phyloP scores from a whole-genome alignment of 345 rosid species.

The Anacardium occidentale region DNA sequence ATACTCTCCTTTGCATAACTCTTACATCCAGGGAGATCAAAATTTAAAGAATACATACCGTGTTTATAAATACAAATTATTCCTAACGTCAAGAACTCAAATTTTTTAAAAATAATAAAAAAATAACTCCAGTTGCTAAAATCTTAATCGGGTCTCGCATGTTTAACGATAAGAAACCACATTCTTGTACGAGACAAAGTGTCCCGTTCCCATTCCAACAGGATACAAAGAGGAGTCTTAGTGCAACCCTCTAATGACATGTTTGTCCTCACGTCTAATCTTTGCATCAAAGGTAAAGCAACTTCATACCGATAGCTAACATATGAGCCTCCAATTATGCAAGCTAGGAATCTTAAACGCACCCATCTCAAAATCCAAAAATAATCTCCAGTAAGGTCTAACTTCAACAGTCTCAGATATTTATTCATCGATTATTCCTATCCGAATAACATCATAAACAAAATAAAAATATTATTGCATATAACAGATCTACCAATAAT shows the following conservation, averaged over 20 bases:
- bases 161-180: not conserved
- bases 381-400: not conserved
- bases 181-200: too few relatives aligned
- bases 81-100: not conserved
- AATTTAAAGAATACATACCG: too few relatives aligned
- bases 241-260: not conserved
- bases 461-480: not conserved
- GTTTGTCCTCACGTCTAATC: not conserved
- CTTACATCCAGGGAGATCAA: too few relatives aligned
- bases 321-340: not conserved
- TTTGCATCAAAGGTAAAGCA: not conserved
- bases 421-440: not conserved
- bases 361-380: not conserved
- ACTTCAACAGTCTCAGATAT: not conserved
- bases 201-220: too few relatives aligned
- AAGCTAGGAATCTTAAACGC: not conserved
- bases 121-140: not conserved
- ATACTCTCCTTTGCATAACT: too few relatives aligned
- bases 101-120: not conserved
- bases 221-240: too few relatives aligned
- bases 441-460: too few relatives aligned
- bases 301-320: not conserved
- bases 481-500: conserved; percentile 7
- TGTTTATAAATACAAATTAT: too few relatives aligned
- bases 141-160: not conserved